Percentiles rank a stretch among this genome's conserved stretches.
Evolutionary conservation across 305 asterid genomes (phyloP).

Genomic region (Nicotiana rustica): DNA sequence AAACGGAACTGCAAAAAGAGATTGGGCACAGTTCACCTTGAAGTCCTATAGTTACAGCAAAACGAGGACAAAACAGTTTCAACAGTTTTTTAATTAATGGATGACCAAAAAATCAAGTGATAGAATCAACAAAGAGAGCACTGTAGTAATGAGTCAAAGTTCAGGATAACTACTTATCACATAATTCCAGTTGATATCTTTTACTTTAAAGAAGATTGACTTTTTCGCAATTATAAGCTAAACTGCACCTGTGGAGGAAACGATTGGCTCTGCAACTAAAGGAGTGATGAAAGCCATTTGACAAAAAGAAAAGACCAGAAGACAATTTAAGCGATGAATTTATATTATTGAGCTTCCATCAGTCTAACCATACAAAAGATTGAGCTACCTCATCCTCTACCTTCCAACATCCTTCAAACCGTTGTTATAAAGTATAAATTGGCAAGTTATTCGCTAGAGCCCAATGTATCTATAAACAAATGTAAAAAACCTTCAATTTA

Average conservation of each 20-base stretch:
- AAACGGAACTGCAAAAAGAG: background rate
- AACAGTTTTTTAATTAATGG: slow-evolving; percentile 5
- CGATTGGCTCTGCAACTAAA: background rate
- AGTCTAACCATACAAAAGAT: background rate
- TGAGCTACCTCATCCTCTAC: background rate
- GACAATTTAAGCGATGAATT: background rate
- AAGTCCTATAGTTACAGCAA: background rate
- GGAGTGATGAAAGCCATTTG: background rate
- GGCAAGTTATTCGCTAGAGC: background rate
- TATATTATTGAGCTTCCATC: background rate
- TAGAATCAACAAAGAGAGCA: slow-evolving; percentile 18
- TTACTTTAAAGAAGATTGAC: background rate
- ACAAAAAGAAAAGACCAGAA: background rate
- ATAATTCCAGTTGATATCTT: background rate
- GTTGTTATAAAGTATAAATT: background rate
- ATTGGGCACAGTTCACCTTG: background rate
- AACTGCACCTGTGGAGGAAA: background rate
- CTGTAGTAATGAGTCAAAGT: background rate
- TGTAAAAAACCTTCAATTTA: background rate
- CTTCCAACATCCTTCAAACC: slow-evolving; percentile 1
- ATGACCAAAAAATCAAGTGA: slow-evolving; percentile 12
- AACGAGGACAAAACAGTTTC: background rate
- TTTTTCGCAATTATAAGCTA: background rate
- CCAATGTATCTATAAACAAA: background rate
- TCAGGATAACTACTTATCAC: background rate